Percentiles rank a stretch among this genome's conserved stretches.
phyloP scores from a whole-genome alignment of 306 rosid genomes.

The Cicer judaicum region DNA sequence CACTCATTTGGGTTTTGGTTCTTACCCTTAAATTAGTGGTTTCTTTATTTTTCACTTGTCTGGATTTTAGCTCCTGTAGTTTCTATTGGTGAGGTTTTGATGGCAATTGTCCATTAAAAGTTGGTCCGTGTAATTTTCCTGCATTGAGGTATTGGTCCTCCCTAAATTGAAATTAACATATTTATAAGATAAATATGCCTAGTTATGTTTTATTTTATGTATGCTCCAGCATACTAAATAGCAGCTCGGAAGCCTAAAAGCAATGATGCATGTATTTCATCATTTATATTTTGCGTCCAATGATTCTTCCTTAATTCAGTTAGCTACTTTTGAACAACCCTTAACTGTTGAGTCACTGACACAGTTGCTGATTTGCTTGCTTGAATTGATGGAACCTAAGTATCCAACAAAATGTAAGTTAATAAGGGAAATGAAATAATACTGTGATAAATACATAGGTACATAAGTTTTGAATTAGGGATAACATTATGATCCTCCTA shows the following conservation, averaged over 20 bases:
- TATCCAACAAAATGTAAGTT: neutral
- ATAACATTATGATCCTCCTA: constrained; percentile 8
- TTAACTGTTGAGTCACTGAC: neutral
- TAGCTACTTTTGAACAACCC: neutral
- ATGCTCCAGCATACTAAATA: neutral
- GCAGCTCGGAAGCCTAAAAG: constrained; percentile 6
- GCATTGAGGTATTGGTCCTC: neutral
- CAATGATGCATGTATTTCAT: constrained; percentile 33
- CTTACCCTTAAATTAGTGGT: neutral
- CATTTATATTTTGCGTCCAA: neutral
- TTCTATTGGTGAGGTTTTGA: neutral
- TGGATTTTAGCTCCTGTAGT: neutral
- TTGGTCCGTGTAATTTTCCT: constrained; percentile 9
- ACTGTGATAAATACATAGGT: neutral
- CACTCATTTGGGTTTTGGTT: constrained; percentile 26
- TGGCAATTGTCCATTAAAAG: neutral
- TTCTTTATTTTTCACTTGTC: constrained; percentile 16
- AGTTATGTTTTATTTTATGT: neutral
- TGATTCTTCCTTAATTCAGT: neutral
- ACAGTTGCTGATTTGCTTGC: constrained; percentile 18
- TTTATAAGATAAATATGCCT: neutral
- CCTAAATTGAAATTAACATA: constrained; percentile 17
- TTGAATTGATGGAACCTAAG: constrained; percentile 22
- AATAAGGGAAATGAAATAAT: neutral
- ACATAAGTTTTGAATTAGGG: constrained; percentile 1